Evolutionary conservation across 345 rosid genomes (phyloP).

Genomic region (Zanthoxylum bungeanum): DNA sequence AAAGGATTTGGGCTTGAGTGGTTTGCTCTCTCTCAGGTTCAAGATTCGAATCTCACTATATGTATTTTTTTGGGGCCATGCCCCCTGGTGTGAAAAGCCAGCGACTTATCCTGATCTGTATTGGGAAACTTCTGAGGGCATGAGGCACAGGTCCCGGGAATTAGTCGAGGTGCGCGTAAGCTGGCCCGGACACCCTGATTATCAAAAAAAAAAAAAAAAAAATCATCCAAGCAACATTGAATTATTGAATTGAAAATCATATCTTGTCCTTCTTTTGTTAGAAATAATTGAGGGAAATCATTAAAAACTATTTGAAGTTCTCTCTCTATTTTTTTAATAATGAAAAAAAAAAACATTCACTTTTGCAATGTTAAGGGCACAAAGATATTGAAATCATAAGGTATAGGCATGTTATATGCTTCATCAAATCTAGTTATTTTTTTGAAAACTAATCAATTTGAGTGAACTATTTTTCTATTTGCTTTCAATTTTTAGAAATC

Average conservation of each 20-base stretch:
- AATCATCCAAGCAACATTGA: slow-evolving; percentile 4
- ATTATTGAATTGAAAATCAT: background rate
- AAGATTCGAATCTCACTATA: no score
- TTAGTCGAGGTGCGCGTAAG: no score
- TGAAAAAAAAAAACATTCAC: background rate
- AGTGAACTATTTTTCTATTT: background rate
- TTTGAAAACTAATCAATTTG: background rate
- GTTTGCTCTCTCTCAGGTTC: no score
- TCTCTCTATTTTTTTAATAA: background rate
- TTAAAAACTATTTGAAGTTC: background rate
- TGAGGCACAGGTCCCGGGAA: no score
- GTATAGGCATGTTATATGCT: slow-evolving; percentile 10
- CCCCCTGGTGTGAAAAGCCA: no score
- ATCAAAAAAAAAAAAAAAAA: no score
- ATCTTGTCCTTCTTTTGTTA: background rate
- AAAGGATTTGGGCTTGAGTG: no score
- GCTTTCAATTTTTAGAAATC: background rate
- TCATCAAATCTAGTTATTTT: slow-evolving; percentile 8
- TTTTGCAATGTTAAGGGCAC: background rate
- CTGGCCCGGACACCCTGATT: no score
- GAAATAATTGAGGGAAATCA: background rate
- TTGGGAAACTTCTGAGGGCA: no score
- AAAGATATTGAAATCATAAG: slow-evolving; percentile 4
- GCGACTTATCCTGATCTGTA: no score
- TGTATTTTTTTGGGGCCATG: no score